Evolutionary conservation across 768 basidiomycete genomes (phyloP).

Genomic region (Lentinus tigrinus): DNA sequence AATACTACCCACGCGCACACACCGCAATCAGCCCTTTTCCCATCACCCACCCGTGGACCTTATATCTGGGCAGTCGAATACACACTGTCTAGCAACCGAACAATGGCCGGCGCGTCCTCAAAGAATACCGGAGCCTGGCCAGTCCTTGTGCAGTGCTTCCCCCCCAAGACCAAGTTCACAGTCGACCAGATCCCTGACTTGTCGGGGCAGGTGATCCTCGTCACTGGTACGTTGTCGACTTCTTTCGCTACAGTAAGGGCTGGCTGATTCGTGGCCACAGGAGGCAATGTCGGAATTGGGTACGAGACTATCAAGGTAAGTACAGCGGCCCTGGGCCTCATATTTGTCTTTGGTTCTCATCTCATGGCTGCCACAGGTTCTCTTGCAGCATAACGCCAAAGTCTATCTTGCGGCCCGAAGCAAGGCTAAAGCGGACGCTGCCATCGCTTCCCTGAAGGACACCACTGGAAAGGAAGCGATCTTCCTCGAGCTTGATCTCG

Average conservation of each 20-base stretch:
- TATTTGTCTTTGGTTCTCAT: neutral
- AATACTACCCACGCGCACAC: no score
- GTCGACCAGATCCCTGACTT: slow-evolving; percentile 47
- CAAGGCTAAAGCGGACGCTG: slow-evolving; percentile 42
- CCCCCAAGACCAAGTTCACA: slow-evolving; percentile 24
- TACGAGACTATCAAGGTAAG: slow-evolving; percentile 48
- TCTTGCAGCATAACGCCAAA: slow-evolving; percentile 59
- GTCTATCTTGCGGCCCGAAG: slow-evolving; percentile 61
- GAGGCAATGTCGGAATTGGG: slow-evolving; percentile 48
- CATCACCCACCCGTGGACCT: no score
- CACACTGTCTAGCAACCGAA: neutral
- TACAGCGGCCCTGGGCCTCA: neutral
- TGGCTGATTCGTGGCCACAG: neutral
- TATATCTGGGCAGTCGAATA: no score
- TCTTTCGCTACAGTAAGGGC: neutral
- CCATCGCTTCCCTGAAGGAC: slow-evolving; percentile 51
- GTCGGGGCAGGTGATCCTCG: slow-evolving; percentile 33
- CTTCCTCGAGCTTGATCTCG: slow-evolving; percentile 46
- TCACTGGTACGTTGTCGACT: slow-evolving; percentile 30
- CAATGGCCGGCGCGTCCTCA: neutral
- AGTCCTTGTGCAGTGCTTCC: slow-evolving; percentile 48
- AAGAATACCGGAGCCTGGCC: slow-evolving; percentile 36
- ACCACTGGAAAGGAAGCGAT: slow-evolving; percentile 42
- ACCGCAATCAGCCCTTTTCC: no score
- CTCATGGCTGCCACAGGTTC: slow-evolving; percentile 35